These are phyloP conservation scores for Astrothelium macrocarpum DNA, from an alignment of 495 filamentous ascomycete genomes.

Conservation along the genomic window DNA sequence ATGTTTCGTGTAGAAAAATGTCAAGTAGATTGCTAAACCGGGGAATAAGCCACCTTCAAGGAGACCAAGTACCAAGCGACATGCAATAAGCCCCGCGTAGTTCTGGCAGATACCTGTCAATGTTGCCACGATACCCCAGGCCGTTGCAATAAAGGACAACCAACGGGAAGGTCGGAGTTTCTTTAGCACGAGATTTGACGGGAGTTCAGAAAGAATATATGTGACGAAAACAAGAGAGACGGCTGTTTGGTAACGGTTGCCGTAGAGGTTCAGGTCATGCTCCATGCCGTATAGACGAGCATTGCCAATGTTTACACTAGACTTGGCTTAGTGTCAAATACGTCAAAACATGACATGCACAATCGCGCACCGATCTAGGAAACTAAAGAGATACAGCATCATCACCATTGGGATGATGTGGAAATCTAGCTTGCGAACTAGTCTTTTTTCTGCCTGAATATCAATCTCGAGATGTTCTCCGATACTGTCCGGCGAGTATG, in stretches of 20 bases:
- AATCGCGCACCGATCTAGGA: slow-evolving; percentile 47
- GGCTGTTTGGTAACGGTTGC: slow-evolving; percentile 58
- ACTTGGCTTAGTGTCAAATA: slow-evolving; percentile 6
- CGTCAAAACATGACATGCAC: background rate
- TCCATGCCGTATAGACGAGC: slow-evolving; percentile 60
- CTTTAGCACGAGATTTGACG: slow-evolving; percentile 56
- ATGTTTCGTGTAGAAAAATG: slow-evolving; percentile 63
- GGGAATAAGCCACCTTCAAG: slow-evolving; percentile 61
- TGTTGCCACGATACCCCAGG: slow-evolving; percentile 66
- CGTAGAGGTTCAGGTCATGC: slow-evolving; percentile 50
- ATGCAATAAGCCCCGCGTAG: slow-evolving; percentile 48
- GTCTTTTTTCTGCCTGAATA: slow-evolving; percentile 34
- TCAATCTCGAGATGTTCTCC: slow-evolving; percentile 27
- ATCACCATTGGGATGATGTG: slow-evolving; percentile 54
- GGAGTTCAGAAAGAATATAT: slow-evolving; percentile 49
- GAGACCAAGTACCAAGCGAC: slow-evolving; percentile 44
- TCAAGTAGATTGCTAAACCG: slow-evolving; percentile 50
- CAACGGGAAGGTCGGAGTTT: slow-evolving; percentile 55
- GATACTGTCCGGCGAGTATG: background rate
- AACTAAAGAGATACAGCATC: slow-evolving; percentile 53
- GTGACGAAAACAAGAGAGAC: slow-evolving; percentile 69
- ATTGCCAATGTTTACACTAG: slow-evolving; percentile 67
- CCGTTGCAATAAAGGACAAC: slow-evolving; percentile 52
- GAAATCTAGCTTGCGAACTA: slow-evolving; percentile 47
- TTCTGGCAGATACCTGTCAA: slow-evolving; percentile 54